Conservation (phyloP, 1,139 yeast species). For the Taiozyma onychis region DNA sequence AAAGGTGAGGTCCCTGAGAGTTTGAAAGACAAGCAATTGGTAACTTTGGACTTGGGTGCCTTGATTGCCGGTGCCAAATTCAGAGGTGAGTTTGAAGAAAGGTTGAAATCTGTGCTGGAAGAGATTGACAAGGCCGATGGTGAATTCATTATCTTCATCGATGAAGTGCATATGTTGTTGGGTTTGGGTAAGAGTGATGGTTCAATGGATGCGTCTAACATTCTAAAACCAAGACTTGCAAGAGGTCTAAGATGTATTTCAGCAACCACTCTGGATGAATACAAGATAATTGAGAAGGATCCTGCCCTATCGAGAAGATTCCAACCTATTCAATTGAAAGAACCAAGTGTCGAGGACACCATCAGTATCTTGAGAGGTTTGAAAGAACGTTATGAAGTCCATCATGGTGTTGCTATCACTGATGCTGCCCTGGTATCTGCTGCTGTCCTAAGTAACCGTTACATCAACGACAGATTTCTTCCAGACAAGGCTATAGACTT, state of each 20-base stretch:
- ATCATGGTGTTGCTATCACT: conserved; percentile 95
- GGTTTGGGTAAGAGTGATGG: conserved; percentile 97
- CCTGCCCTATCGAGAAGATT: conserved; percentile 90
- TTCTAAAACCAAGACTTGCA: conserved; percentile 90
- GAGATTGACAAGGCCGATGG: conserved; percentile 86
- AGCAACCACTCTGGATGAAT: conserved; percentile 90
- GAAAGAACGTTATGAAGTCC: conserved; percentile 92
- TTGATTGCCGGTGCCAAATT: conserved; percentile 92
- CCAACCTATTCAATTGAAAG: conserved; percentile 81
- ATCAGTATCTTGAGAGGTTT: conserved; percentile 89
- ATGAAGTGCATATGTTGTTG: conserved; percentile 84
- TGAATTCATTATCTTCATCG: conserved; percentile 76
- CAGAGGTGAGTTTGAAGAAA: conserved; percentile 93
- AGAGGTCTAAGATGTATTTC: conserved; percentile 95
- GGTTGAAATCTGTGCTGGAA: conserved; percentile 75
- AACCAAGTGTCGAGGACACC: conserved; percentile 91
- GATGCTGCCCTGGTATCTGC: conserved; percentile 94
- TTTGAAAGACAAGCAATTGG: conserved; percentile 76
- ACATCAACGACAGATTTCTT: conserved; percentile 82
- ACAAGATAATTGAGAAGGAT: conserved; percentile 85
- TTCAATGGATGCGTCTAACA: conserved; percentile 89
- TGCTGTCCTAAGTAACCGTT: conserved; percentile 83
- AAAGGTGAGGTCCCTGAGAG: conserved; percentile 93
- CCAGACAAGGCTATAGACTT: conserved; percentile 97
- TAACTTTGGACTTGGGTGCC: conserved; percentile 83